Base-by-base conservation (phyloP, 73 alveolate species). In the Paramecium sexaurelia region DNA sequence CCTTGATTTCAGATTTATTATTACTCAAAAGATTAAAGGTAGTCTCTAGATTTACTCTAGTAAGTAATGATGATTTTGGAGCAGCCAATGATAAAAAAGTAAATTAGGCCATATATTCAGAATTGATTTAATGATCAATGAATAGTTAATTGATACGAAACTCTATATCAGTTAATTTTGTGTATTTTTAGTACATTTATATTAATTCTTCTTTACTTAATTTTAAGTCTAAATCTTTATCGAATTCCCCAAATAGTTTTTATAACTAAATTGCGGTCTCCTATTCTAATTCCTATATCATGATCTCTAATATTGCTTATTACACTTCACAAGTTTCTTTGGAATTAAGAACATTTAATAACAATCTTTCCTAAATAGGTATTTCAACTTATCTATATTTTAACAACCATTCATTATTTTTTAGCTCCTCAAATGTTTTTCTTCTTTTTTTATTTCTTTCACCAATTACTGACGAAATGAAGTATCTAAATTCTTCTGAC, bases 11-110 rank as follows among this genome's bases (percentile, higher is more conserved):
- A 22, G 83, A 7, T 61, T 61, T 61, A 61, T 61, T 61, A 11
- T 61, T 61, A 61, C 83, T 61, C 26, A 61, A 61, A 61, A 61
- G 47, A 29, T 61, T 29, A 32, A 61, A 61, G 7, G 43, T 61
- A 27, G 83, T 61, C 26, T 61, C 83, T 26, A 61, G 83, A 26
- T 32, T 61, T 19, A 20, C 0, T 29, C 13, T 32, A 61, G 83
- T 61, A 8, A 61, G 26, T 24, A 61, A 24, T 10, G 7, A 26
- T 29, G 20, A 41, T 24, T 32, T 61, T 4, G 83, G 83, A 13
- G 83, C 83, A 22, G 83, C 83, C 37, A 61, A 27, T 10, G 83
- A 61, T 61, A 61, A 61, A 61, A 61, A 61, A 22, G 83, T 61
- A 61, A 29, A 61, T 27, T 61, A 26, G 11, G 39, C 39, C 39